phyloP scores from a whole-genome alignment of 495 filamentous ascomycete species.

The Clohesyomyces aquaticus region DNA sequence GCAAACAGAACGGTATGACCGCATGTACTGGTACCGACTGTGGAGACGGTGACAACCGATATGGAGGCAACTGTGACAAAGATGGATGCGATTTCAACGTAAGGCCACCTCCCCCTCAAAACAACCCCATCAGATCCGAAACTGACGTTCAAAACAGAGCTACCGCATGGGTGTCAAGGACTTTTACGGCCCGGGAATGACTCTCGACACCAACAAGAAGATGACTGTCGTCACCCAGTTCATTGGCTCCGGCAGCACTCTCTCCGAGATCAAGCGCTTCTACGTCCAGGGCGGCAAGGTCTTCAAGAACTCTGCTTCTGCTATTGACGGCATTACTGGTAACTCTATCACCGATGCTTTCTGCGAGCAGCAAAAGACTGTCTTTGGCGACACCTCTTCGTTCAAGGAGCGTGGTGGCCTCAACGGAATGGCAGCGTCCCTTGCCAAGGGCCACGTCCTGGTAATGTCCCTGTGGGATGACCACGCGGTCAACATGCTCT shows the following conservation, averaged over 20 bases:
- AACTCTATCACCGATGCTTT: conserved; percentile 65
- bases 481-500: conserved; percentile 77
- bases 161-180: conserved; percentile 58
- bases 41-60: conserved; percentile 48
- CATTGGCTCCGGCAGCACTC: conserved; percentile 54
- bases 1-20: conserved; percentile 37
- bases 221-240: conserved; percentile 75
- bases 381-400: conserved; percentile 63
- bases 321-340: conserved; percentile 56
- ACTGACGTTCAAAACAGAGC: conserved; percentile 19
- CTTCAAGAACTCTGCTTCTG: conserved; percentile 61
- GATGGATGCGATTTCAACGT: conserved; percentile 69
- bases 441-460: conserved; percentile 68
- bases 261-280: conserved; percentile 58
- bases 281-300: conserved; percentile 66
- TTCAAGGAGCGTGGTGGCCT: conserved; percentile 67
- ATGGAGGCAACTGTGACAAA: conserved; percentile 65
- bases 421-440: conserved; percentile 58
- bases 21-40: conserved; percentile 37
- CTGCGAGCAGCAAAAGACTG: conserved; percentile 64
- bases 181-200: conserved; percentile 61
- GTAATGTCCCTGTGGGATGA: conserved; percentile 83
- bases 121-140: background rate
- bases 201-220: conserved; percentile 63
- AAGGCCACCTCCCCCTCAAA: conserved; percentile 1